A percentile compares a stretch with the other conserved stretches of the same genome.
These are phyloP conservation scores for Helenozyma baotianmanensis DNA, from an alignment of 805 yeast species.

Conservation along the genomic window DNA sequence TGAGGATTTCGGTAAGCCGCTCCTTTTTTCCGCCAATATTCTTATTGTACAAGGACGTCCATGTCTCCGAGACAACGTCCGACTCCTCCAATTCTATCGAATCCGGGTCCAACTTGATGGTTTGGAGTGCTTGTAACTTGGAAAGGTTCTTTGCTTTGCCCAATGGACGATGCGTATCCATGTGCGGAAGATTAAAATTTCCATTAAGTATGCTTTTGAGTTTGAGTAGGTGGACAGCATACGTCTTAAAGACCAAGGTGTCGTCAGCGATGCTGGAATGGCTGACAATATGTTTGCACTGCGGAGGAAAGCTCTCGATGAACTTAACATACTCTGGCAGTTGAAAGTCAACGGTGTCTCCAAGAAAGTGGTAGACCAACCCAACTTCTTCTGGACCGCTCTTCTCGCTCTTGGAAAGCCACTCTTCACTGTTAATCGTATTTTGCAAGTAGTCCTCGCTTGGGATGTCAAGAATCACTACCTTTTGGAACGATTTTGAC, in stretches of 20 bases:
- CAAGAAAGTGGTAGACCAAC: conserved; percentile 72
- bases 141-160: not conserved
- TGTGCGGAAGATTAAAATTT: conserved; percentile 39
- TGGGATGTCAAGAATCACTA: conserved; percentile 75
- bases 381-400: conserved; percentile 37
- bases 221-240: conserved; percentile 51
- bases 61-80: conserved; percentile 14
- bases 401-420: conserved; percentile 30
- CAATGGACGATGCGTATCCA: conserved; percentile 18
- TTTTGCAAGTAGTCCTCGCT: conserved; percentile 35
- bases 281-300: conserved; percentile 62
- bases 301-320: conserved; percentile 48
- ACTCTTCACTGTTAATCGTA: conserved; percentile 21
- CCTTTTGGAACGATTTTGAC: conserved; percentile 51
- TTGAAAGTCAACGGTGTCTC: conserved; percentile 48
- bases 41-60: conserved; percentile 31
- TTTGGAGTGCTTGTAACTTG: conserved; percentile 31
- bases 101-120: conserved; percentile 19
- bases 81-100: conserved; percentile 21
- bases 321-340: conserved; percentile 44
- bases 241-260: conserved; percentile 51
- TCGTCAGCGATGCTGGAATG: conserved; percentile 65
- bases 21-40: conserved; percentile 13
- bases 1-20: conserved; percentile 13
- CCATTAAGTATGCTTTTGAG: conserved; percentile 49